Conservation (phyloP, 2,329 filamentous ascomycete genomes). For the Diaporthe capsici region DNA sequence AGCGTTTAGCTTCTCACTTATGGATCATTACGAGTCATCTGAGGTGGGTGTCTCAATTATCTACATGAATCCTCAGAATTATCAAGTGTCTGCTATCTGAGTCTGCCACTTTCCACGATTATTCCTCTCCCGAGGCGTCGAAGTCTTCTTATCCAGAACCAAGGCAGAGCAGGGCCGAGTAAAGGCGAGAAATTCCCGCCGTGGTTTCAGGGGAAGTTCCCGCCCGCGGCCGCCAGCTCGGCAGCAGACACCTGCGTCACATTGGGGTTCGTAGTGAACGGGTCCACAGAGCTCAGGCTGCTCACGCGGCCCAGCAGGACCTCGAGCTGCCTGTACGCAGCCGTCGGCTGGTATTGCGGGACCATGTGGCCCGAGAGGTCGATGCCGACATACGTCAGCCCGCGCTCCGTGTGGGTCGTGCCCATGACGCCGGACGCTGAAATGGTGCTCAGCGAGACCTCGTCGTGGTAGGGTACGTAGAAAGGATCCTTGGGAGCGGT, state of each 20-base stretch:
- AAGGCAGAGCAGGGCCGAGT: not conserved
- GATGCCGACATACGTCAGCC: slow-evolving; percentile 79
- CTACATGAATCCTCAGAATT: not conserved
- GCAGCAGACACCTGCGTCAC: slow-evolving; percentile 45
- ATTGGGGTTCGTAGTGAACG: slow-evolving; percentile 53
- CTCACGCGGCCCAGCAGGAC: slow-evolving; percentile 80
- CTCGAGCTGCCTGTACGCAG: slow-evolving; percentile 80
- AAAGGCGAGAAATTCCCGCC: too few relatives aligned
- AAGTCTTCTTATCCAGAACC: not conserved
- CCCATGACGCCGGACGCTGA: slow-evolving; percentile 79
- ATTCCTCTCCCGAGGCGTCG: not conserved
- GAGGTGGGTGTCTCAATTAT: not conserved
- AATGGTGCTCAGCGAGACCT: slow-evolving; percentile 55
- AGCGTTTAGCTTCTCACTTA: too few relatives aligned
- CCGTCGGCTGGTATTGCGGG: slow-evolving; percentile 77
- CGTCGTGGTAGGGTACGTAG: slow-evolving; percentile 75
- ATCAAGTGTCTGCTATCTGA: not conserved
- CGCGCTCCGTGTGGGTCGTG: slow-evolving; percentile 79
- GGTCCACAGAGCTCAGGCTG: slow-evolving; percentile 59
- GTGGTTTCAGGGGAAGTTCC: slow-evolving; percentile 13
- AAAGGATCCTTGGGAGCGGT: slow-evolving; percentile 69
- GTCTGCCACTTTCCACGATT: not conserved
- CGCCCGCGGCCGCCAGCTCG: slow-evolving; percentile 10
- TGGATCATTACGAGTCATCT: not conserved
- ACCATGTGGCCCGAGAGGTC: slow-evolving; percentile 77